These are phyloP conservation scores for Chalciporus pseudorubinellus DNA, from an alignment of 768 basidiomycete species.

Conservation along the genomic window DNA sequence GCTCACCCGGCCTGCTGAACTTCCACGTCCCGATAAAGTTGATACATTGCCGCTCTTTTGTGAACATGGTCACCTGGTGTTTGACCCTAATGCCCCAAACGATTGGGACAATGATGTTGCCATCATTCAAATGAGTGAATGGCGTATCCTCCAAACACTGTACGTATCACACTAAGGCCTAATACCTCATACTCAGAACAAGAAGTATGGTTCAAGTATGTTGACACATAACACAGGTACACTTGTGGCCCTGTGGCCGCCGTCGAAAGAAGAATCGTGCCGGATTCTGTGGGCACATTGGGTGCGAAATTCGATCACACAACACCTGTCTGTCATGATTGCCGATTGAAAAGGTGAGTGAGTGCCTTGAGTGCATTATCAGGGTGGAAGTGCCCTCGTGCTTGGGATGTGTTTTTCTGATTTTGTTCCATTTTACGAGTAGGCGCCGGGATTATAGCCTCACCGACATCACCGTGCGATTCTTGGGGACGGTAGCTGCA, in stretches of 20 bases:
- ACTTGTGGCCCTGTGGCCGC: slow-evolving; percentile 52
- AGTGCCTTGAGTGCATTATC: slow-evolving; percentile 8
- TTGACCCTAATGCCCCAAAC: slow-evolving; percentile 62
- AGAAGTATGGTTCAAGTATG: slow-evolving; percentile 2
- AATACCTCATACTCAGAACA: slow-evolving; percentile 3
- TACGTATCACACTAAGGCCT: slow-evolving; percentile 36
- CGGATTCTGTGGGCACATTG: slow-evolving; percentile 29
- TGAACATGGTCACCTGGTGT: slow-evolving; percentile 55
- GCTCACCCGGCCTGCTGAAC: slow-evolving; percentile 55
- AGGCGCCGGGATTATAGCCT: slow-evolving; percentile 48
- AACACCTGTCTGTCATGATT: slow-evolving; percentile 56
- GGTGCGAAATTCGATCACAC: slow-evolving; percentile 44
- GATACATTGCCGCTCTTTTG: slow-evolving; percentile 68
- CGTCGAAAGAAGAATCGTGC: slow-evolving; percentile 37
- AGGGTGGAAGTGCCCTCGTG: slow-evolving; percentile 5
- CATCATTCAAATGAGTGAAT: slow-evolving; percentile 61
- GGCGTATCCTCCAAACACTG: slow-evolving; percentile 59
- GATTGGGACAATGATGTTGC: slow-evolving; percentile 59
- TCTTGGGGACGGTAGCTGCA: slow-evolving; percentile 34
- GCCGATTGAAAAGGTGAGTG: slow-evolving; percentile 56
- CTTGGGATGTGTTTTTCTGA: slow-evolving; percentile 12
- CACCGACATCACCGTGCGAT: slow-evolving; percentile 61
- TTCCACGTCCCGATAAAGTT: slow-evolving; percentile 55
- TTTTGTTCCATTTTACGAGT: slow-evolving; percentile 17
- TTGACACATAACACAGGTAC: slow-evolving; percentile 46